phyloP scores from a whole-genome alignment of 192 early-diverging fungal species.

The Coemansia sp. region DNA sequence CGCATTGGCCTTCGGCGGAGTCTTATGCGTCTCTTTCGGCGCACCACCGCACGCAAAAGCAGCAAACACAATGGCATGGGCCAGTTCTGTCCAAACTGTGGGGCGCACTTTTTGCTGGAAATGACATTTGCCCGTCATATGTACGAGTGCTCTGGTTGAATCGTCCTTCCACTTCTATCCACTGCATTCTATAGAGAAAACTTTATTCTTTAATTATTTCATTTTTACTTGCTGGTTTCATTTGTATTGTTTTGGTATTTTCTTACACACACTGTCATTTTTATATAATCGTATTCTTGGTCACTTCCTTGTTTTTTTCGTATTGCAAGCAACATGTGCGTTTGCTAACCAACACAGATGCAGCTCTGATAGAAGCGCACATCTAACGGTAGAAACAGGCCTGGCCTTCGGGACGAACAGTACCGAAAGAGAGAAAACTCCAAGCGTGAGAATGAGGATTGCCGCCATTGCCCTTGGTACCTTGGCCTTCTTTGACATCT shows the following conservation, averaged over 20 bases:
- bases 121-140: constrained; percentile 54
- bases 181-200: not conserved
- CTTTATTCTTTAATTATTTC: not conserved
- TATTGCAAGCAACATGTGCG: not conserved
- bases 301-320: not conserved
- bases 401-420: no score
- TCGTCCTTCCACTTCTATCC: not conserved
- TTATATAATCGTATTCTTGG: not conserved
- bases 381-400: no score
- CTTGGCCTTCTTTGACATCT: no score
- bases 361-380: no score
- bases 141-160: constrained; percentile 40
- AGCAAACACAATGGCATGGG: constrained; percentile 49
- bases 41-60: constrained; percentile 34
- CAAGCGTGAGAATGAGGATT: no score
- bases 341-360: no score
- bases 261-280: not conserved
- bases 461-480: no score
- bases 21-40: constrained; percentile 44
- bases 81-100: constrained; percentile 50
- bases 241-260: constrained; percentile 5
- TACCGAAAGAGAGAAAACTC: no score
- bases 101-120: constrained; percentile 49
- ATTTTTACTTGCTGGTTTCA: constrained; percentile 5
- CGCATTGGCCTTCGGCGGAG: constrained; percentile 43